A percentile compares a stretch with the other conserved stretches of the same genome.
Evolutionary conservation across 208 protist species (phyloP).

Genomic region (Trypanosoma melophagium): DNA sequence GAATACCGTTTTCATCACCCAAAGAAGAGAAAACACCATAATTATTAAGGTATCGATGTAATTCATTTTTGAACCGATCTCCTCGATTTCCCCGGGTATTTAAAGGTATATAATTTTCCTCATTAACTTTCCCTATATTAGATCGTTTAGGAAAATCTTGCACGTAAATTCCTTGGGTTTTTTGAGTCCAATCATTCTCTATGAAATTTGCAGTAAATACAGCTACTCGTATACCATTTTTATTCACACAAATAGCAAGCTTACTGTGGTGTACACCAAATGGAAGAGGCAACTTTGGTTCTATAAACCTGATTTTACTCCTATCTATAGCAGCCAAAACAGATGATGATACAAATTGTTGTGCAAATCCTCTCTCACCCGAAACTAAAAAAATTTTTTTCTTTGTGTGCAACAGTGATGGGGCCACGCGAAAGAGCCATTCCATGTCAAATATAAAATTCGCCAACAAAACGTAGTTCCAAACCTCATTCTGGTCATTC

Average conservation of each 20-base stretch:
- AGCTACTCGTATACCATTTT: constrained; percentile 52
- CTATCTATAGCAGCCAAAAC: not conserved
- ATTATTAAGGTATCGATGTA: constrained; percentile 33
- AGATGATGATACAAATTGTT: constrained; percentile 24
- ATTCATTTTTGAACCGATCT: constrained; percentile 42
- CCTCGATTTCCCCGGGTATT: constrained; percentile 29
- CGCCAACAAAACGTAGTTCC: constrained; percentile 54
- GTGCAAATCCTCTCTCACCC: constrained; percentile 45
- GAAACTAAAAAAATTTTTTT: constrained; percentile 50
- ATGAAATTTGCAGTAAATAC: constrained; percentile 80
- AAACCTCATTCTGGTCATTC: constrained; percentile 39
- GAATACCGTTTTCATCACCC: not conserved
- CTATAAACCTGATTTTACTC: constrained; percentile 45
- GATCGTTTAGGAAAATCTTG: constrained; percentile 74
- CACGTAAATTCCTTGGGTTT: constrained; percentile 76
- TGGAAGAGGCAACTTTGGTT: constrained; percentile 62
- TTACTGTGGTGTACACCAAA: constrained; percentile 90
- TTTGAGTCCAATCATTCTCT: constrained; percentile 60
- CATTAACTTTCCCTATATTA: not conserved
- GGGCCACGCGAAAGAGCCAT: constrained; percentile 53
- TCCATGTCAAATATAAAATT: constrained; percentile 75
- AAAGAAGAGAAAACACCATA: constrained; percentile 23
- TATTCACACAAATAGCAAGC: constrained; percentile 59
- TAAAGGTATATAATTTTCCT: not conserved
- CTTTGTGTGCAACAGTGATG: constrained; percentile 33